These are phyloP conservation scores for Gynandropsis gynandra DNA, from an alignment of 345 rosid genomes.

Conservation along the genomic window DNA sequence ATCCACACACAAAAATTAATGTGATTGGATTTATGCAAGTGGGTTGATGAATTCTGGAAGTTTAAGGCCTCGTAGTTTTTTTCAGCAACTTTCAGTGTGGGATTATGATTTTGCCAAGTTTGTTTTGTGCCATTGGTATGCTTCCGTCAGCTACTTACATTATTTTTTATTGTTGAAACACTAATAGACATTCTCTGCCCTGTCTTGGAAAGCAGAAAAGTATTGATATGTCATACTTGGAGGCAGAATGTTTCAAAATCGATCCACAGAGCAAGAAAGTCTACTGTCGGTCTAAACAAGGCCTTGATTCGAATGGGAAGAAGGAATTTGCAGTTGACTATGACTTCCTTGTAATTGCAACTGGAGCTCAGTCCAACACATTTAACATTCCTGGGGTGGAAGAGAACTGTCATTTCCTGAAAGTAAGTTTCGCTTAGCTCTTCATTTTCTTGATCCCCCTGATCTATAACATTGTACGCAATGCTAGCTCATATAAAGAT, in stretches of 20 bases:
- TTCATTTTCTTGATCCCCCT: neutral
- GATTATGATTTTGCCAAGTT: neutral
- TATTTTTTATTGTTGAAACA: neutral
- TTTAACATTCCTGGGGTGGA: constrained; percentile 93
- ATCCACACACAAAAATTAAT: neutral
- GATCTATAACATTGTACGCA: neutral
- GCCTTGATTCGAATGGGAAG: constrained; percentile 40
- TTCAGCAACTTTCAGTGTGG: neutral
- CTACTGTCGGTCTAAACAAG: constrained; percentile 53
- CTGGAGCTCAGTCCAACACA: constrained; percentile 92
- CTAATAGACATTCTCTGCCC: neutral
- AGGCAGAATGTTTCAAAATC: constrained; percentile 88
- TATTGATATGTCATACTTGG: constrained; percentile 49
- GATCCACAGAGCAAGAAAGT: constrained; percentile 75
- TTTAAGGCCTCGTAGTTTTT: neutral
- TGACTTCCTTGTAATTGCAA: constrained; percentile 90
- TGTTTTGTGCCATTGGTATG: neutral
- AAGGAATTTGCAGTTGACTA: constrained; percentile 70
- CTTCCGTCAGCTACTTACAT: neutral
- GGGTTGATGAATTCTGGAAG: neutral
- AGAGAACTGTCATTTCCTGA: constrained; percentile 85
- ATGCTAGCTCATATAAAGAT: neutral
- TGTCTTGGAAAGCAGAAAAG: constrained; percentile 36
- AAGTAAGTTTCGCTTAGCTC: constrained; percentile 40
- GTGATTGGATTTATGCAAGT: neutral